Percentiles rank a stretch among this genome's conserved stretches.
Evolutionary conservation across 1,284 basidiomycete genomes (phyloP).

Genomic region (Tausonia pullulans): DNA sequence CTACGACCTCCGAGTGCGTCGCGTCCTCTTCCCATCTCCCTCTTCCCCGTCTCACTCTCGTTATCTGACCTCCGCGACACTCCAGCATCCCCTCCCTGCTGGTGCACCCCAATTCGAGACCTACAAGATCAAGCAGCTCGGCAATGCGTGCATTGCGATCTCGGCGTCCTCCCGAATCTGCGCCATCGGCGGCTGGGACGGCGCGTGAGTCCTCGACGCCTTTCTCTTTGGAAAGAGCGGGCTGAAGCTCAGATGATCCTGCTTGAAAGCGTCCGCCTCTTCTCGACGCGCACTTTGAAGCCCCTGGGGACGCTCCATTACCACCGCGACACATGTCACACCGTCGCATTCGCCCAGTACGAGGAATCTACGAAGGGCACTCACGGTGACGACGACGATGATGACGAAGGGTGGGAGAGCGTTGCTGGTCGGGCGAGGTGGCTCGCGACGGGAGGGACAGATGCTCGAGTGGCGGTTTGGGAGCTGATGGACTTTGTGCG

Average conservation of each 20-base stretch:
- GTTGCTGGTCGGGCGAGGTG: constrained; percentile 35
- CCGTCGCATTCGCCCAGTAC: constrained; percentile 49
- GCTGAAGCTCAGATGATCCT: background rate
- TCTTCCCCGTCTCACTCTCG: background rate
- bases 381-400: constrained; percentile 41
- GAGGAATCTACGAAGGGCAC: constrained; percentile 21
- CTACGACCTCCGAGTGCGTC: constrained; percentile 49
- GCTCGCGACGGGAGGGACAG: constrained; percentile 62
- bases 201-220: constrained; percentile 45
- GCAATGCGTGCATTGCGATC: constrained; percentile 61
- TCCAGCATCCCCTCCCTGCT: background rate
- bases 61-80: background rate
- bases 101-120: constrained; percentile 18
- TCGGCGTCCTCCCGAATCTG: constrained; percentile 62
- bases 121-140: constrained; percentile 56
- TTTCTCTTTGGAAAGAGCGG: background rate
- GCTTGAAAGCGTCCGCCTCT: constrained; percentile 54
- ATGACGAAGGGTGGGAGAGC: constrained; percentile 47
- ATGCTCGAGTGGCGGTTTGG: constrained; percentile 67
- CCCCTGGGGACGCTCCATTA: constrained; percentile 64
- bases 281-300: constrained; percentile 62
- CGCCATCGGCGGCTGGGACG: constrained; percentile 80
- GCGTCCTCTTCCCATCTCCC: background rate
- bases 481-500: constrained; percentile 51
- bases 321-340: constrained; percentile 62